Evolutionary conservation across 345 rosid species (phyloP).

Genomic region (Noccaea caerulescens): DNA sequence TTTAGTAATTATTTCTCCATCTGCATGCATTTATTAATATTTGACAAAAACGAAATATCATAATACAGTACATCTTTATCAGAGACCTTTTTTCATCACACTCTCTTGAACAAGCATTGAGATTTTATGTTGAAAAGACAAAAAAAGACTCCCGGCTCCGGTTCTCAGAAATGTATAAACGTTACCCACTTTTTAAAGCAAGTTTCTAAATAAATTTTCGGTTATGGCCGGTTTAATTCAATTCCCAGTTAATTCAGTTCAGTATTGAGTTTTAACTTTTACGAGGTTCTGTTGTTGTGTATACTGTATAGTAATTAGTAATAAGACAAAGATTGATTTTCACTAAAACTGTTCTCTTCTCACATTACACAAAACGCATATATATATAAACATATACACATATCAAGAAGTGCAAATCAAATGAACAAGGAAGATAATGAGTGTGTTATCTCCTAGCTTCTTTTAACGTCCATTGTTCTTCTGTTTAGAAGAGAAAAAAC

Average conservation of each 20-base stretch:
- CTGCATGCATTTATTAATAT: slow-evolving; percentile 24
- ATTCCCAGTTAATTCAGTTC: background rate
- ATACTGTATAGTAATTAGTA: background rate
- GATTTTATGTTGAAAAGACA: slow-evolving; percentile 10
- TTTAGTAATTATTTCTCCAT: slow-evolving; percentile 20
- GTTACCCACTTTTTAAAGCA: background rate
- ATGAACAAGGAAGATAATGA: slow-evolving; percentile 34
- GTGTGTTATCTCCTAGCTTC: slow-evolving; percentile 31
- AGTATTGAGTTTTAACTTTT: background rate
- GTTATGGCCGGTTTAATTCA: slow-evolving; percentile 6
- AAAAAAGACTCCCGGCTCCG: background rate
- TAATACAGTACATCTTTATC: background rate
- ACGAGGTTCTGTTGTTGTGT: background rate
- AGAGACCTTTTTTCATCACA: background rate
- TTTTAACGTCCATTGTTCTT: slow-evolving; percentile 46
- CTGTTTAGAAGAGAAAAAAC: slow-evolving; percentile 57
- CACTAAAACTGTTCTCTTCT: slow-evolving; percentile 23
- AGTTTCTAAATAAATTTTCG: background rate
- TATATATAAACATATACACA: slow-evolving; percentile 34
- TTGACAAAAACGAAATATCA: slow-evolving; percentile 17
- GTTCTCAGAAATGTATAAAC: background rate
- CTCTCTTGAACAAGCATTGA: slow-evolving; percentile 5
- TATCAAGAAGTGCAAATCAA: slow-evolving; percentile 14
- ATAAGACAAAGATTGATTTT: slow-evolving; percentile 16
- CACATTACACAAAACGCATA: slow-evolving; percentile 33